Percentiles rank a stretch among this genome's conserved stretches.
Evolutionary conservation across 202 grass and related monocot genomes (phyloP).

Genomic region (Panicum virgatum): DNA sequence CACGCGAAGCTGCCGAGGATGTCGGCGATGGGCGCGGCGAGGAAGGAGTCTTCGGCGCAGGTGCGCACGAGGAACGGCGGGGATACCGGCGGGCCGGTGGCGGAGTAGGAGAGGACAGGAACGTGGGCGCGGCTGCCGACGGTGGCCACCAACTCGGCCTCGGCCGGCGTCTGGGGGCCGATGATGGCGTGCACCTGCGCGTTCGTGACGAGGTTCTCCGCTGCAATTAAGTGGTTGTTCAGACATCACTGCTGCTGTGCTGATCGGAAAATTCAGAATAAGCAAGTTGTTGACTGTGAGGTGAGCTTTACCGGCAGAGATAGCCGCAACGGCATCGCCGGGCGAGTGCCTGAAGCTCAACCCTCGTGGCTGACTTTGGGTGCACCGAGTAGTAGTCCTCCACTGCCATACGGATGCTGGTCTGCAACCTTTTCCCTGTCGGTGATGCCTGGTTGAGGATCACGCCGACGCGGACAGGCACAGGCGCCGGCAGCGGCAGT

Average conservation of each 20-base stretch:
- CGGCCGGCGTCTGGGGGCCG: slow-evolving; percentile 23
- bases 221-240: background rate
- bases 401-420: slow-evolving; percentile 40
- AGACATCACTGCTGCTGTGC: no score
- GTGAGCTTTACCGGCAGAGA: slow-evolving; percentile 43
- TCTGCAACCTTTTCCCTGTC: slow-evolving; percentile 25
- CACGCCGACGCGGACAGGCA: slow-evolving; percentile 41
- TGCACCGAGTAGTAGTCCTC: slow-evolving; percentile 50
- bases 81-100: background rate
- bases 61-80: slow-evolving; percentile 56
- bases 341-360: slow-evolving; percentile 46
- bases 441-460: slow-evolving; percentile 27
- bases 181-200: slow-evolving; percentile 53
- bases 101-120: no score
- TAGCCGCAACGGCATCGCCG: slow-evolving; percentile 19
- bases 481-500: background rate
- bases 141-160: slow-evolving; percentile 47
- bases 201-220: slow-evolving; percentile 50
- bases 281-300: no score
- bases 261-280: no score
- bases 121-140: slow-evolving; percentile 39
- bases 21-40: slow-evolving; percentile 36
- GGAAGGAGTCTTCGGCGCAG: slow-evolving; percentile 38
- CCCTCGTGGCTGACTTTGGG: slow-evolving; percentile 25
- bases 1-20: slow-evolving; percentile 42